Conservation (phyloP, 345 rosid genomes). For the Arabidopsis thaliana region TAIR10.1 NC_003071.7:18897001-18897500, state of each 20-base stretch:
- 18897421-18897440: constrained; percentile 44
- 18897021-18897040: constrained; percentile 3
- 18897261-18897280: constrained; percentile 85
- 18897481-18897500: constrained; percentile 79
- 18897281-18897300: constrained; percentile 84
- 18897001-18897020: constrained; percentile 12
- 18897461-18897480: constrained; percentile 74
- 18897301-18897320: constrained; percentile 86
- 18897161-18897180: constrained; percentile 93
- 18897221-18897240: constrained; percentile 80
- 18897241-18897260: constrained; percentile 80
- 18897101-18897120: constrained; percentile 67
- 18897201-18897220: constrained; percentile 94
- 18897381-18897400: constrained; percentile 77
- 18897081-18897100: constrained; percentile 35
- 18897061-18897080: constrained; percentile 2
- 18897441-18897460: constrained; percentile 61
- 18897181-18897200: constrained; percentile 81
- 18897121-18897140: constrained; percentile 87
- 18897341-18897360: constrained; percentile 93
- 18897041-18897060: background rate
- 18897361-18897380: constrained; percentile 80
- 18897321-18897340: constrained; percentile 76
- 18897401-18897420: constrained; percentile 85
- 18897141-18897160: constrained; percentile 79